Evolutionary conservation across 2,329 filamentous ascomycete genomes (phyloP).

Genomic region (Neodidymelliopsis sp.): DNA sequence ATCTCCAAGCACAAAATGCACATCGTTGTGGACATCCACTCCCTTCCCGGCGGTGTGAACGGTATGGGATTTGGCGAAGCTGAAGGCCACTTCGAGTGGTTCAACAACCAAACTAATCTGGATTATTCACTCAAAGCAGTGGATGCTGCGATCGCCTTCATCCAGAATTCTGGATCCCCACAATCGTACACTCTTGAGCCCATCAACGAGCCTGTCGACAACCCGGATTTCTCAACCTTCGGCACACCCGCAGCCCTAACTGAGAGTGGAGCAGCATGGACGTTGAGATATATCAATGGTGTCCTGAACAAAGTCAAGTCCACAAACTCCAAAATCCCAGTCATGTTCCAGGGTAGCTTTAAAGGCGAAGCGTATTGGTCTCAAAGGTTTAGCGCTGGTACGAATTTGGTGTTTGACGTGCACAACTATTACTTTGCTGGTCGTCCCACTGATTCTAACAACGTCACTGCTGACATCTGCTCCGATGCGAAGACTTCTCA

Average conservation of each 20-base stretch:
- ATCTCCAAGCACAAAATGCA: slow-evolving; percentile 47
- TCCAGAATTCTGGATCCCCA: slow-evolving; percentile 34
- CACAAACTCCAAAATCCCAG: slow-evolving; percentile 9
- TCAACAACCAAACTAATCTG: slow-evolving; percentile 42
- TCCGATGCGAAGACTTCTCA: slow-evolving; percentile 21
- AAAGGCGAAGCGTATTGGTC: slow-evolving; percentile 24
- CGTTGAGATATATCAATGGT: slow-evolving; percentile 43
- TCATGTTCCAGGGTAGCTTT: slow-evolving; percentile 21
- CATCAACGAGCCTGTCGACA: slow-evolving; percentile 50
- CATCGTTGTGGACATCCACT: slow-evolving; percentile 43
- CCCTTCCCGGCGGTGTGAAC: slow-evolving; percentile 42
- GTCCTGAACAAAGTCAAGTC: slow-evolving; percentile 23
- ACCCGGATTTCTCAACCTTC: slow-evolving; percentile 34
- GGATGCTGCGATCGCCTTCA: slow-evolving; percentile 40
- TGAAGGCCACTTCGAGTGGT: slow-evolving; percentile 42
- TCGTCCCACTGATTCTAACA: slow-evolving; percentile 19
- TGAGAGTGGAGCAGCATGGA: slow-evolving; percentile 38
- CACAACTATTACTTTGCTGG: slow-evolving; percentile 32
- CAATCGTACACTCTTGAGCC: slow-evolving; percentile 44
- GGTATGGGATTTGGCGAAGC: slow-evolving; percentile 18
- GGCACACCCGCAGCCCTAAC: slow-evolving; percentile 39
- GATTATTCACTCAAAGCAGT: slow-evolving; percentile 42
- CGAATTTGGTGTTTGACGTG: slow-evolving; percentile 27
- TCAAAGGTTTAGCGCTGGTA: slow-evolving; percentile 7
- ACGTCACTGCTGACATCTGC: slow-evolving; percentile 18